Percentiles rank a stretch among this genome's conserved stretches.
Evolutionary conservation across 2,329 filamentous ascomycete species (phyloP).

Genomic region (Teratosphaeriaceae sp.): DNA sequence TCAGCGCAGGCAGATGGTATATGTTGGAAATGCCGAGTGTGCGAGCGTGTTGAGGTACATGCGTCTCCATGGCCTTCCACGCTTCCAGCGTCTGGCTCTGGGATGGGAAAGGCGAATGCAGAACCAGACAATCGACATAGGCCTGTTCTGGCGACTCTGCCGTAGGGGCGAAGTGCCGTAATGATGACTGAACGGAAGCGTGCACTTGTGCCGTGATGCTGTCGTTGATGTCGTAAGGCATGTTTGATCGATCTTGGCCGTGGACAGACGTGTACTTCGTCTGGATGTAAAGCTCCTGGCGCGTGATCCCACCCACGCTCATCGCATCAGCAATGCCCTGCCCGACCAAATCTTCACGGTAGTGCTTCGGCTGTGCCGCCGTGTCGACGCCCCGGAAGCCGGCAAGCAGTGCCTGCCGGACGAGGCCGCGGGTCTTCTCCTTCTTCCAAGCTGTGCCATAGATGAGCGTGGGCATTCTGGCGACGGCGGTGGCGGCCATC

Average conservation of each 20-base stretch:
- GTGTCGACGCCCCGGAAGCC: constrained; percentile 74
- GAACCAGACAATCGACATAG: constrained; percentile 53
- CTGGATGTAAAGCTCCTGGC: constrained; percentile 65
- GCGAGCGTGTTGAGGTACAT: constrained; percentile 58
- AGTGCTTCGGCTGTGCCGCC: constrained; percentile 71
- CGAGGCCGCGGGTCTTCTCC: constrained; percentile 57
- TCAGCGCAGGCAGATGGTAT: constrained; percentile 48
- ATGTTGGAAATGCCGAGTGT: constrained; percentile 71
- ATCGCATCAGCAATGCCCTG: constrained; percentile 59
- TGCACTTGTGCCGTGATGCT: constrained; percentile 59
- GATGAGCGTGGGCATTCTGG: constrained; percentile 44
- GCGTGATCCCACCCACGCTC: constrained; percentile 49
- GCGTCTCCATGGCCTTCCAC: constrained; percentile 60
- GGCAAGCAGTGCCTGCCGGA: constrained; percentile 58
- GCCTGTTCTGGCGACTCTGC: constrained; percentile 34
- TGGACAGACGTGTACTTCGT: constrained; percentile 69
- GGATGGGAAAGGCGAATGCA: constrained; percentile 51
- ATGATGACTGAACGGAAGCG: constrained; percentile 60
- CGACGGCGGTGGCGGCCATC: constrained; percentile 11
- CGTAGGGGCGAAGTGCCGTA: constrained; percentile 50
- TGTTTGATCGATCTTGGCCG: constrained; percentile 53
- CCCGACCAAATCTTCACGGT: constrained; percentile 65
- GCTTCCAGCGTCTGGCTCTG: constrained; percentile 52
- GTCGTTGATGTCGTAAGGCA: constrained; percentile 56
- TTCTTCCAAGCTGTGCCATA: constrained; percentile 90